These are phyloP conservation scores for Conticribra guillardii DNA, from an alignment of 108 stramenopile genomes.

Conservation along the genomic window DNA sequence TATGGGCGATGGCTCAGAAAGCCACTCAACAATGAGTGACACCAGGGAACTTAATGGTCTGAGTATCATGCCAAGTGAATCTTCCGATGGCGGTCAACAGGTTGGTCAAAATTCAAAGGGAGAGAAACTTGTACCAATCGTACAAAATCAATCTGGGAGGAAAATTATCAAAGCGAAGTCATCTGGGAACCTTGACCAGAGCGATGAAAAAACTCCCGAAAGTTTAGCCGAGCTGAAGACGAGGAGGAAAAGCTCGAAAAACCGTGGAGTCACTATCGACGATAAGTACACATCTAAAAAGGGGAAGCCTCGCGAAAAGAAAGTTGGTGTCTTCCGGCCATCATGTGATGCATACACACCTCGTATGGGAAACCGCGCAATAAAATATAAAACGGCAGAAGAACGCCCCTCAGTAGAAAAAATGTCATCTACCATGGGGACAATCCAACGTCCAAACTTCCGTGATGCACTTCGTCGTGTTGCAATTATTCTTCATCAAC, in stretches of 20 bases:
- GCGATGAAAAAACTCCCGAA: background rate
- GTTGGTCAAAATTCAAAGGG: background rate
- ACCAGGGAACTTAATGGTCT: constrained; percentile 1
- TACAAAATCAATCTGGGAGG: background rate
- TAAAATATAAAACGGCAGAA: constrained; percentile 77
- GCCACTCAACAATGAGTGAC: constrained; percentile 10
- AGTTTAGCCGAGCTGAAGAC: constrained; percentile 7
- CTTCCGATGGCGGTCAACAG: background rate
- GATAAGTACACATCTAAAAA: constrained; percentile 18
- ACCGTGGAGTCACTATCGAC: constrained; percentile 21
- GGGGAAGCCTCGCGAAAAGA: constrained; percentile 29
- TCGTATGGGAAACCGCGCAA: constrained; percentile 69
- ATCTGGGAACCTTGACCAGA: constrained; percentile 21
- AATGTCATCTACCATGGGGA: constrained; percentile 80
- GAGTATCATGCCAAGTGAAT: background rate
- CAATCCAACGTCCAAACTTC: constrained; percentile 84
- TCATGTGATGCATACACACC: constrained; percentile 90
- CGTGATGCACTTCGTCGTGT: constrained; percentile 86
- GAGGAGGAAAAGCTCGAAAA: constrained; percentile 24
- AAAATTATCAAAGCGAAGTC: constrained; percentile 27
- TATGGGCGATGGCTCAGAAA: background rate
- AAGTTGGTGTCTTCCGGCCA: constrained; percentile 80
- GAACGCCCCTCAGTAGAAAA: constrained; percentile 65
- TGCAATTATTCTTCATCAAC: constrained; percentile 87
- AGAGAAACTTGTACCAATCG: background rate